phyloP scores from a whole-genome alignment of 148 eudicot genomes.

The Chenopodium suecicum region DNA sequence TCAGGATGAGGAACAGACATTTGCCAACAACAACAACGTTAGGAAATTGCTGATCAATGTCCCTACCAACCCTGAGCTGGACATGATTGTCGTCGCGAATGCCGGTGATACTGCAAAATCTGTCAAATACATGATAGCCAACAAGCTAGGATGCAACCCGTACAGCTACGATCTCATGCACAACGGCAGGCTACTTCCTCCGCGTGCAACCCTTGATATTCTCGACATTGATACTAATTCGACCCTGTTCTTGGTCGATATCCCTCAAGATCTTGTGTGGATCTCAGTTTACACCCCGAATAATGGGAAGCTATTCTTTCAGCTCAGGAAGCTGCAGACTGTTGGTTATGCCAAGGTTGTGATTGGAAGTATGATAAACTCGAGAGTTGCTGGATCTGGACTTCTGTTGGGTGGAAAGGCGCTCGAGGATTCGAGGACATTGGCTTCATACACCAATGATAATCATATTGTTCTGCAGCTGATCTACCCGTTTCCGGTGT shows the following conservation, averaged over 20 bases:
- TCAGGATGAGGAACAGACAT: conserved; percentile 26
- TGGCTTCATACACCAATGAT: conserved; percentile 21
- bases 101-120: conserved; percentile 21
- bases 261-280: conserved; percentile 27
- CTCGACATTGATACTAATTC: conserved; percentile 11
- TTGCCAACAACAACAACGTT: conserved; percentile 22
- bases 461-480: conserved; percentile 15
- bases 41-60: conserved; percentile 19
- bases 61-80: conserved; percentile 9
- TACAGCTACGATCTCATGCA: conserved; percentile 22
- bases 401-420: background rate
- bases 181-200: conserved; percentile 29
- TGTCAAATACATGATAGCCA: conserved; percentile 21
- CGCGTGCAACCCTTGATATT: conserved; percentile 18
- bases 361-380: conserved; percentile 22
- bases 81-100: conserved; percentile 5
- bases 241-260: conserved; percentile 25
- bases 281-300: conserved; percentile 23
- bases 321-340: conserved; percentile 30
- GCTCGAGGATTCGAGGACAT: conserved; percentile 27
- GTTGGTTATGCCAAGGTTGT: conserved; percentile 27
- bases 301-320: background rate
- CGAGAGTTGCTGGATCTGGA: background rate
- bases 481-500: conserved; percentile 21
- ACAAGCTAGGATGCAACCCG: conserved; percentile 8